Conservation (phyloP, 2,329 filamentous ascomycete genomes). For the Penicillium capsulatum region DNA sequence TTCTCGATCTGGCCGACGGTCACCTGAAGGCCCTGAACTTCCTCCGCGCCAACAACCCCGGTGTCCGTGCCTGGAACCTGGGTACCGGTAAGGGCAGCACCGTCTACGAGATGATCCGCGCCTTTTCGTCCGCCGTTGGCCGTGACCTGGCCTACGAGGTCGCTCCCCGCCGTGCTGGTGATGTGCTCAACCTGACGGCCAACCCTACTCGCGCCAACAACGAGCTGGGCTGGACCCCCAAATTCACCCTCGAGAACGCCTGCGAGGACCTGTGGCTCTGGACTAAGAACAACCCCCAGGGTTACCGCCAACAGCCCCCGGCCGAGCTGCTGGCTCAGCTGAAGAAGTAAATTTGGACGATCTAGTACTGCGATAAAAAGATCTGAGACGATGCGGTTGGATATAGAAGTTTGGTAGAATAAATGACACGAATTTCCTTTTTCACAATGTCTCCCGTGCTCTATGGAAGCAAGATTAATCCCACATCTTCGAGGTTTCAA, state of each 20-base stretch:
- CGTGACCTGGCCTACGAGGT: slow-evolving; percentile 83
- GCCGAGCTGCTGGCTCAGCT: slow-evolving; percentile 65
- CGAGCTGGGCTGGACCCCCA: slow-evolving; percentile 89
- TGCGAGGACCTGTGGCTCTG: slow-evolving; percentile 94
- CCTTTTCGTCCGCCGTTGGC: slow-evolving; percentile 83
- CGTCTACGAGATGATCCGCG: slow-evolving; percentile 95
- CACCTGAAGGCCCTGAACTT: slow-evolving; percentile 66
- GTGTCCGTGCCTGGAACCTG: slow-evolving; percentile 93
- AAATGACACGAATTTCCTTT: slow-evolving; percentile 38
- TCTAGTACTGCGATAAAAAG: not conserved
- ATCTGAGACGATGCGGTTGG: slow-evolving; percentile 7
- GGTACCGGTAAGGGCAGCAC: slow-evolving; percentile 93
- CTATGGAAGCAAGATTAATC: too few species aligned
- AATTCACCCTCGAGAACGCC: slow-evolving; percentile 84
- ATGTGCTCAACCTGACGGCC: slow-evolving; percentile 91
- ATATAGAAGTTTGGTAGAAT: slow-evolving; percentile 26
- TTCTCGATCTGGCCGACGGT: slow-evolving; percentile 50
- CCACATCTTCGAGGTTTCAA: too few species aligned
- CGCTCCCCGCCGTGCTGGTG: slow-evolving; percentile 73
- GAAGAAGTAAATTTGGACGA: slow-evolving; percentile 31
- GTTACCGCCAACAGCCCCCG: slow-evolving; percentile 89
- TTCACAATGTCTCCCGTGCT: slow-evolving; percentile 10
- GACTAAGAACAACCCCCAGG: slow-evolving; percentile 94
- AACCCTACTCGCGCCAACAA: slow-evolving; percentile 81
- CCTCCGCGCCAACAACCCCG: slow-evolving; percentile 58